A percentile compares a stretch with the other conserved stretches of the same genome.
phyloP scores from a whole-genome alignment of 2,329 filamentous ascomycete species.

The Alternaria solani region DNA sequence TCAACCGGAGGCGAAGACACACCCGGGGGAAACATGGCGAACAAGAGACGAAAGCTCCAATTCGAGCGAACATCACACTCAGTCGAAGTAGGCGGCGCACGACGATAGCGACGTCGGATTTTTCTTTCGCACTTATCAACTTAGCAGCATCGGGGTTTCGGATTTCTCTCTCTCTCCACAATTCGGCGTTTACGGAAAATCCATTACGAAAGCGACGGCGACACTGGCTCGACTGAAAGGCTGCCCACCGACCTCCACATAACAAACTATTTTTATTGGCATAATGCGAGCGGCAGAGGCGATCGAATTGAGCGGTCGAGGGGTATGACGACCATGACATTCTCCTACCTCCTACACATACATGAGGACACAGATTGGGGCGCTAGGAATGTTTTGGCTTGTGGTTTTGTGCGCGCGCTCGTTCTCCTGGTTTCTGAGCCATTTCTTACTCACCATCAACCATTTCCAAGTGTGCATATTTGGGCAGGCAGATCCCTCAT shows the following conservation, averaged over 20 bases:
- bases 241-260: slow-evolving; percentile 2
- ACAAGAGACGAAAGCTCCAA: slow-evolving; percentile 47
- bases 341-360: slow-evolving; percentile 18
- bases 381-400: slow-evolving; percentile 18
- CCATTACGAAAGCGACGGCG: slow-evolving; percentile 15
- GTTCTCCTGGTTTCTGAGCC: background rate
- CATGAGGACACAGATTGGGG: slow-evolving; percentile 15
- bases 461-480: slow-evolving; percentile 31
- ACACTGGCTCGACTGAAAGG: slow-evolving; percentile 2
- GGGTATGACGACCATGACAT: slow-evolving; percentile 20
- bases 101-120: slow-evolving; percentile 35
- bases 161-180: slow-evolving; percentile 11
- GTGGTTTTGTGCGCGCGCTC: slow-evolving; percentile 7
- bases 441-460: slow-evolving; percentile 8
- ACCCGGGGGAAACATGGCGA: slow-evolving; percentile 34
- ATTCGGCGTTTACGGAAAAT: slow-evolving; percentile 18
- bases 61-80: slow-evolving; percentile 47
- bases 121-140: slow-evolving; percentile 18
- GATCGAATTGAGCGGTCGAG: slow-evolving; percentile 1
- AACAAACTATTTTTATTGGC: slow-evolving; percentile 15
- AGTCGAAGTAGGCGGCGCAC: slow-evolving; percentile 47
- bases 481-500: slow-evolving; percentile 26
- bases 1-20: slow-evolving; percentile 77
- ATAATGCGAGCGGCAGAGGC: slow-evolving; percentile 17
- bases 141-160: slow-evolving; percentile 20